Conservation (phyloP, 2,329 filamentous ascomycete species). For the Parasarocladium wereldwijsianum region DNA sequence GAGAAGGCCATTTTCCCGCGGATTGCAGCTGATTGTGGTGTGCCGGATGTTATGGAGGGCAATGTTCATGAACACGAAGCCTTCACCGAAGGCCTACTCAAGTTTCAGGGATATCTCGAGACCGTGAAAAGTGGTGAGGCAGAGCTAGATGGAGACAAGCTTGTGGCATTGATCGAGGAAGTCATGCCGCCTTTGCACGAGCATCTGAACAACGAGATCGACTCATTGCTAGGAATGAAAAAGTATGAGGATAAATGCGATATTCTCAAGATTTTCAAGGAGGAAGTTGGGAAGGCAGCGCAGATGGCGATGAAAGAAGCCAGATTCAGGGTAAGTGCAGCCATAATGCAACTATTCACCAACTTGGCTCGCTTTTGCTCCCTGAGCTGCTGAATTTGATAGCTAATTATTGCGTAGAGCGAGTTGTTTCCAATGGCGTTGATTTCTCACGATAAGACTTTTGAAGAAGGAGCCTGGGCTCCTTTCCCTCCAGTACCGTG, state of each 20-base stretch:
- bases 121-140: conserved; percentile 13
- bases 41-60: conserved; percentile 22
- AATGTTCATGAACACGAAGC: conserved; percentile 25
- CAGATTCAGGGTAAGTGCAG: conserved; percentile 7
- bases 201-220: conserved; percentile 25
- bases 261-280: conserved; percentile 16
- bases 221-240: conserved; percentile 17
- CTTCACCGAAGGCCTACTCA: conserved; percentile 20
- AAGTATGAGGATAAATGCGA: conserved; percentile 19
- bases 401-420: conserved; percentile 6
- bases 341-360: conserved; percentile 22
- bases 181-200: conserved; percentile 18
- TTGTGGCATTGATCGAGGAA: conserved; percentile 16
- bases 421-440: conserved; percentile 11
- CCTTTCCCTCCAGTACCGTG: conserved; percentile 13
- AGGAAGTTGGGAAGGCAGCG: conserved; percentile 6
- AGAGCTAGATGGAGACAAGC: conserved; percentile 15
- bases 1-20: conserved; percentile 23
- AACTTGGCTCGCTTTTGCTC: conserved; percentile 18
- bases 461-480: conserved; percentile 12
- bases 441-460: conserved; percentile 13
- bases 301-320: conserved; percentile 7
- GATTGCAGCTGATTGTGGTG: conserved; percentile 19
- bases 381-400: conserved; percentile 7
- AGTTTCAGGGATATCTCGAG: conserved; percentile 13